These are phyloP conservation scores for Solanum microdontum DNA, from an alignment of 257 asterid species.

Conservation along the genomic window DNA sequence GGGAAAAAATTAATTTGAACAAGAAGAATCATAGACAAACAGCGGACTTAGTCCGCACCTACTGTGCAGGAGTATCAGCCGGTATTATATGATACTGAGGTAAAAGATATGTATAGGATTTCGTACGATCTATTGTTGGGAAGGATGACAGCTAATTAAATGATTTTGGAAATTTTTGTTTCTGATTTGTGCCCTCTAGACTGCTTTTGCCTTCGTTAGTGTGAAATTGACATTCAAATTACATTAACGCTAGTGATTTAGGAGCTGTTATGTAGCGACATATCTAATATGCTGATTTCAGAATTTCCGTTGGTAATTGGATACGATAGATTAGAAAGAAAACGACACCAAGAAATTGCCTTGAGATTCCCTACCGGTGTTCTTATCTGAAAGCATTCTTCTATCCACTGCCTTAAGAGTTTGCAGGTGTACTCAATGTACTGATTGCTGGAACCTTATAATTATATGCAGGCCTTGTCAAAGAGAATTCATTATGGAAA, in stretches of 20 bases:
- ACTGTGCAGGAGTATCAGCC: not conserved
- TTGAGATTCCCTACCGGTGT: not conserved
- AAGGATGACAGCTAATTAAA: not conserved
- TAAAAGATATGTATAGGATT: not conserved
- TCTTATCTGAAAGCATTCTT: not conserved
- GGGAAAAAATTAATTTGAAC: not conserved
- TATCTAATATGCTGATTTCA: not conserved
- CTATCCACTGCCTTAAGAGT: not conserved
- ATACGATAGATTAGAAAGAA: not conserved
- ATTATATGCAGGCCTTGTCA: conserved; percentile 47
- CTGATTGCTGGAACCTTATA: not conserved
- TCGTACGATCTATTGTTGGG: not conserved
- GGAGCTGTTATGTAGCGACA: not conserved
- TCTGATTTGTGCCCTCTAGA: not conserved
- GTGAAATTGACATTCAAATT: not conserved
- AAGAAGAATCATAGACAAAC: not conserved
- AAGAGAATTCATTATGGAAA: conserved; percentile 95
- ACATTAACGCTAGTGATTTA: not conserved
- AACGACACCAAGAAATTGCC: not conserved
- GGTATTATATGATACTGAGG: not conserved
- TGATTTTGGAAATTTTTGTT: not conserved
- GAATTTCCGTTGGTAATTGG: not conserved
- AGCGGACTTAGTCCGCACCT: not conserved
- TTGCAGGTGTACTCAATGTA: not conserved
- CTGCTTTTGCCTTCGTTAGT: not conserved